These are phyloP conservation scores for Immersiporthe knoxdaviesiana DNA, from an alignment of 2,329 filamentous ascomycete genomes.

Conservation along the genomic window DNA sequence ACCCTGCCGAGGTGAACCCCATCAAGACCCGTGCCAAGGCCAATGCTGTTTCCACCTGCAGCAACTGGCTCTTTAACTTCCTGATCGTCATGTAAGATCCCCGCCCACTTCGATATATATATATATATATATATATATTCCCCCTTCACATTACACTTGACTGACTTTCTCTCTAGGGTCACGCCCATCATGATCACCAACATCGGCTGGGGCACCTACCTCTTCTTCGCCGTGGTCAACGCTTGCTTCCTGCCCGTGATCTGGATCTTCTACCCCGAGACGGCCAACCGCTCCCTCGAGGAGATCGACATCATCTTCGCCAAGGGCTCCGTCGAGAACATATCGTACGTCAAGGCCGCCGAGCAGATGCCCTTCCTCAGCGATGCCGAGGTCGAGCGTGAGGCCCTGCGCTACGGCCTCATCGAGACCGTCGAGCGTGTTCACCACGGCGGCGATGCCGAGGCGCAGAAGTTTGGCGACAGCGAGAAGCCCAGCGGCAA, in stretches of 20 bases:
- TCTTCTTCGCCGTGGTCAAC: constrained; percentile 60
- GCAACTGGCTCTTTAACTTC: constrained; percentile 66
- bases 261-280: constrained; percentile 58
- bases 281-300: constrained; percentile 60
- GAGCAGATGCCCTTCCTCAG: constrained; percentile 58
- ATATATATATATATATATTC: constrained; percentile 47
- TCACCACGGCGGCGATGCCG: constrained; percentile 21
- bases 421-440: constrained; percentile 31
- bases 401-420: constrained; percentile 42
- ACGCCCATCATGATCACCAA: constrained; percentile 62
- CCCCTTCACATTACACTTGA: neutral
- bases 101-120: constrained; percentile 36
- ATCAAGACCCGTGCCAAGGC: constrained; percentile 63
- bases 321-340: constrained; percentile 62
- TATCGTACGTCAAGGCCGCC: constrained; percentile 61
- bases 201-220: constrained; percentile 57
- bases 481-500: constrained; percentile 28
- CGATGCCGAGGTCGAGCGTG: constrained; percentile 55
- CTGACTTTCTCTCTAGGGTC: constrained; percentile 39
- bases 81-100: constrained; percentile 59
- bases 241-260: constrained; percentile 55
- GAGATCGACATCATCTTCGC: constrained; percentile 68
- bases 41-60: constrained; percentile 65
- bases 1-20: constrained; percentile 64
- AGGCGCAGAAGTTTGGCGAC: constrained; percentile 18